Base-by-base conservation (phyloP, 177 flowering plant genomes). In the Vitis hybrid region DNA sequence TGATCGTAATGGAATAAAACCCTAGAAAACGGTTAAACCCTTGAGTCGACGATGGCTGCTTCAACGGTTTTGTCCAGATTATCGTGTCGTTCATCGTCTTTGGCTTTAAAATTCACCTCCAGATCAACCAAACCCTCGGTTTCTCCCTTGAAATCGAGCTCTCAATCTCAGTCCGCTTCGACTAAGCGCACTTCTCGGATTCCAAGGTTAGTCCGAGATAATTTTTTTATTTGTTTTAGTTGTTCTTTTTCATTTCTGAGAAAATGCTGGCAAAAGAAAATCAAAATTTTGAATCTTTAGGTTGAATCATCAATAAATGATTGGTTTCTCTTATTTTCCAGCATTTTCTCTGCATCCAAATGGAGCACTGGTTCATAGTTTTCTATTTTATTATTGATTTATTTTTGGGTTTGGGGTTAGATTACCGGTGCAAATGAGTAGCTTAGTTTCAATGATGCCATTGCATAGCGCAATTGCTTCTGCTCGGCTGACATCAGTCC, bases 381-480 rank as follows among this genome's bases (percentile, higher is more conserved):
- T 21, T 18, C 4, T 10, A 64, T 49, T 30, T 12, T 21, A 32
- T 52, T 65, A 6, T 6, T 52, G 35, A 13, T 57, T 24, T 15
- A 32, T 40, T 56, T 13, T 40, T 6, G 49, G 13, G 62, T 30
- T 63, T 63, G 21, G 15, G 40, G 24, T 27, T 61, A 85, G 89
- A 69, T 82, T 82, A 75, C 85, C 87, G 0, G 80, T 82, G 62
- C 83, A 80, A 75, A 52, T 81, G 68, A 77, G 85, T 73, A 69
- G 86, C 65, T 60, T 83, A 70, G 69, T 70, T 15, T 78, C 86
- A 60, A 82, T 86, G 89, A 69, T 85, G 84, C 89, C 89, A 15
- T 68, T 83, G 68, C 87, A 86, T 72, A 79, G 79, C 51, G 89
- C 86, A n/a, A 78, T 82, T 32, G 89, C 89, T 65, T 82, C 87